Base-by-base conservation (phyloP, 176 grass and related monocot genomes). In the Pontederia paniculata region DNA sequence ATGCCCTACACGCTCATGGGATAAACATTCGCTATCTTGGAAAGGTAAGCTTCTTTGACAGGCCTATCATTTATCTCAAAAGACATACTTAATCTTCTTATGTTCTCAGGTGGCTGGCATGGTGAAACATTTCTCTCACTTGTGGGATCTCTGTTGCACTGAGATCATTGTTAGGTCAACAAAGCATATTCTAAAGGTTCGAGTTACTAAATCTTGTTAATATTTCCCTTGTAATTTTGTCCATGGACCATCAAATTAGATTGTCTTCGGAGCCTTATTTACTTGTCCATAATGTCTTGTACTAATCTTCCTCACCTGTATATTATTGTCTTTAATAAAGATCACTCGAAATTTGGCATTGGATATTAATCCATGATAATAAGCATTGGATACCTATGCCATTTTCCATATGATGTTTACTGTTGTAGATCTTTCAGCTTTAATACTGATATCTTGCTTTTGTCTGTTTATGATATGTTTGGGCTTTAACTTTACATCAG, bases 11-110 rank as follows among this genome's bases (percentile, higher is more conserved):
- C 79, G 75, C 62, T 63, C 83, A 85, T 72, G 93, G 93, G 45
- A 91, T 98, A 76, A 98, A 91, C 61, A 62, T 98, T 75, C 79
- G 93, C 45, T 98, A 98, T 66, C 77, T 98, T 22, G 93, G 93
- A 57, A 98, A 91, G 71, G 93, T 98, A 69, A 79, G 83, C 68
- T 48, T 75, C 48, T 65, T 73, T 23, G 17, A n/a, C 10, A 22
- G 14, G 16, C 22, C 15, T 22, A 23, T 54, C 15, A 1, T n/a
- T 23, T 55, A 21, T 37, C 2, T 57, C 9, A n/a, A 2, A 14
- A 65, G 45, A 50, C 42, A 20, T 52, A 58, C 60, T 65, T 60
- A 67, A 50, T 55, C 50, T 63, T 55, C 25, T 31, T 31, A 31
- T 31, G 25, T 31, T 61, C 23, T 75, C 83, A 98, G 87, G 67